phyloP scores from a whole-genome alignment of 225 moss, liverwort and hornwort species.

The Marchantia paleacea region DNA sequence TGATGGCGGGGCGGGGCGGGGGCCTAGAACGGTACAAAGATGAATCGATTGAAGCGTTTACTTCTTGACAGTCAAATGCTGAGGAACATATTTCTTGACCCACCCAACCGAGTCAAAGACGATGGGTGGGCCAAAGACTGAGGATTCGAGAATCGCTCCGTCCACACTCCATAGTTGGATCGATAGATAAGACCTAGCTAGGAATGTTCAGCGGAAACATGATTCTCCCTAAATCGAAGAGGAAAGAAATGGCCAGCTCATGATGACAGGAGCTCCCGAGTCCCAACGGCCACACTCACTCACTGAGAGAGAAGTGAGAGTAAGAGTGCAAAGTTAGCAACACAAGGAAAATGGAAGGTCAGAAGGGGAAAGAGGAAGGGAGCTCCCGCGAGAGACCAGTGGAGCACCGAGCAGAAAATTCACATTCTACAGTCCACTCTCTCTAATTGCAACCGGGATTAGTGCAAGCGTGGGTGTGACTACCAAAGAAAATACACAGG shows the following conservation, averaged over 20 bases:
- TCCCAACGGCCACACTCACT: not conserved
- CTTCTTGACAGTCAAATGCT: not conserved
- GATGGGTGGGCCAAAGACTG: not conserved
- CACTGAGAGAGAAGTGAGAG: no score
- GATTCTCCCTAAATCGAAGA: not conserved
- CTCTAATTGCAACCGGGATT: no score
- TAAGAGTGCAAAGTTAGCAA: not conserved
- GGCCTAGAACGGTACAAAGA: not conserved
- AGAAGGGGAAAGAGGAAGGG: no score
- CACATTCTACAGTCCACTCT: not conserved
- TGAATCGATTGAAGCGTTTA: not conserved
- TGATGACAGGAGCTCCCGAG: not conserved
- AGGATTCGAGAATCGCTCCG: not conserved
- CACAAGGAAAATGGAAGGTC: not conserved
- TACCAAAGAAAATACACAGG: no score
- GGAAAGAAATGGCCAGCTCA: not conserved
- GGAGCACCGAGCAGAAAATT: not conserved
- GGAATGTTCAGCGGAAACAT: not conserved
- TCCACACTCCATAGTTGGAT: no score
- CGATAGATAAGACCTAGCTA: not conserved
- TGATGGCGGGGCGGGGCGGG: not conserved
- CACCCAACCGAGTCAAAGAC: not conserved
- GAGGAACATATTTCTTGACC: not conserved
- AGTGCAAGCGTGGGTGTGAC: no score
- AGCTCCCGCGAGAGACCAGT: no score